Evolutionary conservation across 192 early-diverging fungal species (phyloP).

Genomic region (Coemansia sp.): DNA sequence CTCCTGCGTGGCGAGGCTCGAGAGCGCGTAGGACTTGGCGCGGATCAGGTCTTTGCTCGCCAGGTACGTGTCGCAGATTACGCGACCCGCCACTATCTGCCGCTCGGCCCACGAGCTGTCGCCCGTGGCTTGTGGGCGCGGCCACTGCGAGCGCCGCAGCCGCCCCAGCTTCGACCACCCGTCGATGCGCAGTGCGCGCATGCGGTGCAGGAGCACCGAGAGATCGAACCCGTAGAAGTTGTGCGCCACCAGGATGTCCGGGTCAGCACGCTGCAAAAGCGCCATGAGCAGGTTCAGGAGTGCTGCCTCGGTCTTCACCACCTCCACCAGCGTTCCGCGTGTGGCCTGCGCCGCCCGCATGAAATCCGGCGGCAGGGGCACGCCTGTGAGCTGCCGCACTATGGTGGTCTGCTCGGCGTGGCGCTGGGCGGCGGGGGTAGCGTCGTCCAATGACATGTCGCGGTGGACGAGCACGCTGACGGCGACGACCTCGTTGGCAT

Average conservation of each 20-base stretch:
- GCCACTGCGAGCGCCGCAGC: constrained; percentile 80
- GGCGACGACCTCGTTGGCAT: constrained; percentile 88
- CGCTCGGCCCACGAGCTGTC: constrained; percentile 78
- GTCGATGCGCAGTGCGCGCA: constrained; percentile 75
- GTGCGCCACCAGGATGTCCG: constrained; percentile 95
- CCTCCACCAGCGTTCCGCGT: constrained; percentile 57
- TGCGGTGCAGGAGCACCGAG: constrained; percentile 89
- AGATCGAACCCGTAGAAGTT: constrained; percentile 96
- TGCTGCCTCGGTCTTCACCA: constrained; percentile 67
- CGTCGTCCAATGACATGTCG: constrained; percentile 62
- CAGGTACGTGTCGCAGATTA: constrained; percentile 93
- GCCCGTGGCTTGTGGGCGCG: constrained; percentile 73
- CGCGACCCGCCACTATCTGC: constrained; percentile 76
- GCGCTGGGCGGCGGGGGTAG: constrained; percentile 49
- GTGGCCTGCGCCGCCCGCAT: constrained; percentile 49
- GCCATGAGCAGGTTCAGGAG: constrained; percentile 79
- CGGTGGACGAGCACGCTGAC: constrained; percentile 74
- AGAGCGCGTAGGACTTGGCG: constrained; percentile 83
- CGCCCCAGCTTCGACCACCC: constrained; percentile 91
- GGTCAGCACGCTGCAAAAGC: constrained; percentile 74
- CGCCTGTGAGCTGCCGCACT: constrained; percentile 70
- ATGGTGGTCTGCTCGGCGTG: constrained; percentile 61
- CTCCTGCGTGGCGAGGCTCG: constrained; percentile 71
- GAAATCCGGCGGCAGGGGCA: constrained; percentile 84
- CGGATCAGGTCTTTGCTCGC: constrained; percentile 83